A percentile compares a stretch with the other conserved stretches of the same genome.
phyloP scores from a whole-genome alignment of 371 early-diverging fungal species.

The Mortierella sp. region DNA sequence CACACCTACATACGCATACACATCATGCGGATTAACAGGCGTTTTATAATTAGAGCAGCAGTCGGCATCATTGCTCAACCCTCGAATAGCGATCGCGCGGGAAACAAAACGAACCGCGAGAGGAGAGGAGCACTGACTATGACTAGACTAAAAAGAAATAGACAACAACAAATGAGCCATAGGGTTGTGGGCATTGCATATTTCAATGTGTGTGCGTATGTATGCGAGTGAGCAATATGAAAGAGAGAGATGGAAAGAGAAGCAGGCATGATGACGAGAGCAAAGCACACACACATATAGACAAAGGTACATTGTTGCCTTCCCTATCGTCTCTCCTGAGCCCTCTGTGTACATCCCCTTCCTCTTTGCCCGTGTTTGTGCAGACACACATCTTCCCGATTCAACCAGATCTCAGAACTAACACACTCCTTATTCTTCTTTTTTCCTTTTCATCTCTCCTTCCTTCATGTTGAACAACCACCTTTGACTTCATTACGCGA shows the following conservation, averaged over 20 bases:
- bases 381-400: no score
- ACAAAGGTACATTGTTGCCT: neutral
- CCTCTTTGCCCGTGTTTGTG: no score
- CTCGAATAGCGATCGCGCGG: neutral
- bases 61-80: neutral
- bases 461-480: neutral
- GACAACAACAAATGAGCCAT: neutral
- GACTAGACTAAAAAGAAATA: neutral
- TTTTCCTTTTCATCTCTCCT: neutral
- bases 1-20: neutral
- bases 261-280: slow-evolving; percentile 3
- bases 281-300: neutral
- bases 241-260: neutral
- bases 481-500: neutral
- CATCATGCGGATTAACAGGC: neutral
- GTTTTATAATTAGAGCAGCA: neutral
- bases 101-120: neutral
- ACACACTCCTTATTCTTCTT: neutral
- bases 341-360: neutral
- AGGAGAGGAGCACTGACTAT: neutral
- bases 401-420: no score
- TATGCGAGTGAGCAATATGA: neutral
- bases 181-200: neutral
- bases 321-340: neutral
- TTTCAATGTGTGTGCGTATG: neutral